phyloP scores from a whole-genome alignment of 345 rosid species.

The Sonneratia alba region DNA sequence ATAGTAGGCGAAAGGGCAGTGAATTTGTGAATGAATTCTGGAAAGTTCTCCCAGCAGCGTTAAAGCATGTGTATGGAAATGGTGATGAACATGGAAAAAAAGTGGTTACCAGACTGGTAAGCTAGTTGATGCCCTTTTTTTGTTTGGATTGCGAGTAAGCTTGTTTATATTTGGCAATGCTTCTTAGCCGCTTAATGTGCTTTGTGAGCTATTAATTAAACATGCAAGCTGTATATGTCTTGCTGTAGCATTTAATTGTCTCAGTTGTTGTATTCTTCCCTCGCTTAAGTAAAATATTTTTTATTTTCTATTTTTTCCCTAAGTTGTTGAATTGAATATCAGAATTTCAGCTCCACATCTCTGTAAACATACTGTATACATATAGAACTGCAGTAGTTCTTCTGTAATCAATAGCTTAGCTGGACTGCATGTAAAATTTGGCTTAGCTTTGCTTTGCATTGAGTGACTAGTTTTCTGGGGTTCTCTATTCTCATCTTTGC shows the following conservation, averaged over 20 bases:
- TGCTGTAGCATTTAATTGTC: no score
- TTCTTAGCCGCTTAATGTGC: no score
- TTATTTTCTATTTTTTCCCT: not conserved
- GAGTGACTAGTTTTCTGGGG: not conserved
- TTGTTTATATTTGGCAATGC: not conserved
- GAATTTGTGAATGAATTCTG: constrained; percentile 75
- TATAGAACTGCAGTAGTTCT: not conserved
- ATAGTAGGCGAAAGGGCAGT: constrained; percentile 62
- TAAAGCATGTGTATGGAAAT: constrained; percentile 41
- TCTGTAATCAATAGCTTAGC: not conserved
- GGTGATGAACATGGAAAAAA: constrained; percentile 56
- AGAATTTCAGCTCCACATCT: not conserved
- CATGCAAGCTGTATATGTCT: not conserved
- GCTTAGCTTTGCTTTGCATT: not conserved
- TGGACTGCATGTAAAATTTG: not conserved
- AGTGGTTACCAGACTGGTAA: constrained; percentile 50
- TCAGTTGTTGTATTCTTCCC: not conserved
- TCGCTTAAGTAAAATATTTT: not conserved
- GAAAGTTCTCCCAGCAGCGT: constrained; percentile 60
- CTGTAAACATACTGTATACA: not conserved
- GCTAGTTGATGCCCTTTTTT: not conserved
- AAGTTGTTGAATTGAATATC: not conserved
- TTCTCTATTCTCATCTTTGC: not conserved
- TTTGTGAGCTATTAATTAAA: not conserved
- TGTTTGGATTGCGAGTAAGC: no score